Base-by-base conservation (phyloP, 331 rosid species). In the Pyrus hybrid region DNA sequence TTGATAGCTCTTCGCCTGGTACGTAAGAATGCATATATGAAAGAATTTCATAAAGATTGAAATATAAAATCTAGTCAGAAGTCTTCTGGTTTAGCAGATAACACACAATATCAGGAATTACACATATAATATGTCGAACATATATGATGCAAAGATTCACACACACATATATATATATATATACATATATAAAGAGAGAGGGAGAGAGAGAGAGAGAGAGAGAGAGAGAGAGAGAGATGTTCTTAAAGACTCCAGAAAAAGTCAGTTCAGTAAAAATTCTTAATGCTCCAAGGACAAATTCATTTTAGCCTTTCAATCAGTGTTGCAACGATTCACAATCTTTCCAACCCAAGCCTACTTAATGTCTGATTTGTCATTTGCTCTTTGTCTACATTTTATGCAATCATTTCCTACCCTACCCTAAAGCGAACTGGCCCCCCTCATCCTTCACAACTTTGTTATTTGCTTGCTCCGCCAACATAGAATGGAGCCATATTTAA, bases 1-100 rank as follows among this genome's bases (percentile, higher is more conserved):
- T 95, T 67, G 99, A 95, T 82, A 95, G 99, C 83, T 92, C 97
- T 87, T 95, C 99, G 51, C 99, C 99, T 95, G 94, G 76, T 81
- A 73, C 53, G 73, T 37, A 57, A 77, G 29, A 65, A 2, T 43
- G 43, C 53, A 73, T 33, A 51, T 71, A 63, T 54, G 62, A 75
- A 80, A 61, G 67, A 43, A 18, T n/a, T 28, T 18, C 68, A 30
- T 29, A 29, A 62, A 14, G n/a, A 62, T 26, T 62, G 67, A 62
- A 49, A 49, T 49, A 49, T 49, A 17, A 49, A 6, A 49, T 17
- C 56, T 49, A 49, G n/a, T 49, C 56, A 49, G n/a, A 49, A 49
- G n/a, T 49, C 56, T 9, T 17, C 56, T 16, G n/a, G n/a, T 17
- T 49, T 6, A 49, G 56, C 56, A 49, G 56, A 49, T 49, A 49